Conservation (phyloP, 192 early-diverging fungal genomes). For the Entomortierella parvispora region DNA sequence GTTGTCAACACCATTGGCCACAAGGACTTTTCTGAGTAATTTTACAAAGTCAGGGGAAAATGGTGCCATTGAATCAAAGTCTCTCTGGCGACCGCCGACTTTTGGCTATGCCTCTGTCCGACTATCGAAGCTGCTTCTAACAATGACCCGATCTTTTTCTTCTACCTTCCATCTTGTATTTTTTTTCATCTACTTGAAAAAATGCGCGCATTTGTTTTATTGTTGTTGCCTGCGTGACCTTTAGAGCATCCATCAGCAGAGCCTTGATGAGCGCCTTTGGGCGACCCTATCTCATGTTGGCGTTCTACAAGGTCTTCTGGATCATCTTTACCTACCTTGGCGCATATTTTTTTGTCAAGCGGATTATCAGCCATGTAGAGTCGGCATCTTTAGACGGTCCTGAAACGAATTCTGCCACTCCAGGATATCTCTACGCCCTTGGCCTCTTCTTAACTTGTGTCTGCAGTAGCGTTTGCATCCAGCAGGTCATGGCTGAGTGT, state of each 20-base stretch:
- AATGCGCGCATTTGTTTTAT: constrained; percentile 27
- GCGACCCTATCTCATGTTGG: constrained; percentile 59
- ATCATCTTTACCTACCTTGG: constrained; percentile 70
- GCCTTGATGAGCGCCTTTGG: constrained; percentile 71
- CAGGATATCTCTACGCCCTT: constrained; percentile 65
- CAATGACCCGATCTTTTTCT: background rate
- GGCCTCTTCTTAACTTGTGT: constrained; percentile 63
- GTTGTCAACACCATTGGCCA: too few relatives aligned
- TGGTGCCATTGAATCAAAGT: too few relatives aligned
- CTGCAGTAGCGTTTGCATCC: constrained; percentile 50
- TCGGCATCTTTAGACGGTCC: constrained; percentile 3
- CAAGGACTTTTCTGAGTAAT: too few relatives aligned
- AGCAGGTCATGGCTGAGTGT: constrained; percentile 56
- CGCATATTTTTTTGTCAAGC: constrained; percentile 63
- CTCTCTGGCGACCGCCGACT: too few relatives aligned
- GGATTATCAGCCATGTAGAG: constrained; percentile 56
- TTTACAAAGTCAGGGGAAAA: too few relatives aligned
- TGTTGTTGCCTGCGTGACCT: background rate
- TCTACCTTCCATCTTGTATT: background rate
- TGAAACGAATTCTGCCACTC: background rate
- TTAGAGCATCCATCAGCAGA: constrained; percentile 63
- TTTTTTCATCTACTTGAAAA: constrained; percentile 4
- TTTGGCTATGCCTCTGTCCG: too few relatives aligned
- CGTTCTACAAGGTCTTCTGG: constrained; percentile 73
- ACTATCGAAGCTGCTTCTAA: too few relatives aligned